A percentile compares a stretch with the other conserved stretches of the same genome.
These are phyloP conservation scores for Pleurotus platypus DNA, from an alignment of 768 basidiomycete species.

Conservation along the genomic window DNA sequence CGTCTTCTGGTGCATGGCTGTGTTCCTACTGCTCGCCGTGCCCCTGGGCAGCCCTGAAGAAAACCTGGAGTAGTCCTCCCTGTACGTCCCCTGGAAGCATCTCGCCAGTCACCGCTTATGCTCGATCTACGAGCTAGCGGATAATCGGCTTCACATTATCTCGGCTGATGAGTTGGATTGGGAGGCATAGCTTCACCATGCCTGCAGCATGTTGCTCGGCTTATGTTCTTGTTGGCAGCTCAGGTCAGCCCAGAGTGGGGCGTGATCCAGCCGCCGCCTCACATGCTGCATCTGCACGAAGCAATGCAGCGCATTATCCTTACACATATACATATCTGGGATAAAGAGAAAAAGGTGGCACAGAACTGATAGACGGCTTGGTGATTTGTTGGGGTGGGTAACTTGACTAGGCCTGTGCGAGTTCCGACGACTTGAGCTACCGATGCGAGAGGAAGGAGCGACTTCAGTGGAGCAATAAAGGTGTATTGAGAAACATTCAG, in stretches of 20 bases:
- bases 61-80: too few species aligned
- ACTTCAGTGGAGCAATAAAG: too few species aligned
- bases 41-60: background rate
- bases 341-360: background rate
- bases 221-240: background rate
- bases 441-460: too few species aligned
- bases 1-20: conserved; percentile 4
- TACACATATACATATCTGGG: background rate
- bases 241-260: conserved; percentile 3
- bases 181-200: background rate
- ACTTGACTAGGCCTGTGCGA: too few species aligned
- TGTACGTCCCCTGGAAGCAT: too few species aligned
- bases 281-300: conserved; percentile 5
- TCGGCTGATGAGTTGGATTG: background rate
- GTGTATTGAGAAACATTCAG: too few species aligned
- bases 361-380: too few species aligned
- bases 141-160: too few species aligned
- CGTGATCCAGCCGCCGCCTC: background rate
- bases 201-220: background rate
- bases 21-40: background rate
- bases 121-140: too few species aligned
- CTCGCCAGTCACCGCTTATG: too few species aligned
- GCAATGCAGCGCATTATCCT: conserved; percentile 8
- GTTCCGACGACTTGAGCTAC: too few species aligned
- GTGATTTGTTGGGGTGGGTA: too few species aligned